Evolutionary conservation across 108 stramenopile genomes (phyloP), one percentile per base, ranked within the genome.

Genomic region (Conticribra weissflogii): DNA sequence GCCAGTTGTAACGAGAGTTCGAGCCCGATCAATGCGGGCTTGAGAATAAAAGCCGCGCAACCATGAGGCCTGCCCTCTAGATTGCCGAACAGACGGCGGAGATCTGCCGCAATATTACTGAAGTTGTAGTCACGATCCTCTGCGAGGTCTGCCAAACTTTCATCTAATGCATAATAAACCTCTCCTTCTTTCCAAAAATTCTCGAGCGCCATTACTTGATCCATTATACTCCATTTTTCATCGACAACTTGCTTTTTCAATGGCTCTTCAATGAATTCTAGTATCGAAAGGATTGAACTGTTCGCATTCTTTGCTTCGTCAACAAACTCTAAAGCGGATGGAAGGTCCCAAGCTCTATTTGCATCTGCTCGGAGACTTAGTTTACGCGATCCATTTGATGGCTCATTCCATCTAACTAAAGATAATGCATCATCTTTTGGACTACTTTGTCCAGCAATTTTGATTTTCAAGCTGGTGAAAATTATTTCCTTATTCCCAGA

Each of bases 211-310:
- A 54, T 32, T 4, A 90, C 78, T 52, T 94, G 91, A 16, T 18
- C 19, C 16, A 61, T 68, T 15, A 90, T 25, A 62, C 62, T 61
- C 87, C 88, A 89, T 57, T 63, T 54, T 41, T 49, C 63, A 28
- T 63, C 32, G 15, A 28, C 18, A n/a, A 28, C 24, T 36, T 79
- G 66, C 57, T 76, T 72, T 64, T 71, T 24, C 15, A 94, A 47
- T 8, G 93, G 93, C 72, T 94, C 93, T 63, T 94, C 93, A 25
- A 94, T 81, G 64, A 87, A 94, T 61, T 94, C 92, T 8, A 91
- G 51, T 53, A 21, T 29, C 55, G 30, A 30, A 12, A 52, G 25
- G 18, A 19, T 22, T 59, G 53, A 3, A 66, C 24, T 24, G 44
- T 62, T 61, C 8, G 63, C 23, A 2, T 30, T 59, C 32, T 69